Evolutionary conservation across 148 eudicot genomes (phyloP).

Genomic region (Heliosperma pusillum): DNA sequence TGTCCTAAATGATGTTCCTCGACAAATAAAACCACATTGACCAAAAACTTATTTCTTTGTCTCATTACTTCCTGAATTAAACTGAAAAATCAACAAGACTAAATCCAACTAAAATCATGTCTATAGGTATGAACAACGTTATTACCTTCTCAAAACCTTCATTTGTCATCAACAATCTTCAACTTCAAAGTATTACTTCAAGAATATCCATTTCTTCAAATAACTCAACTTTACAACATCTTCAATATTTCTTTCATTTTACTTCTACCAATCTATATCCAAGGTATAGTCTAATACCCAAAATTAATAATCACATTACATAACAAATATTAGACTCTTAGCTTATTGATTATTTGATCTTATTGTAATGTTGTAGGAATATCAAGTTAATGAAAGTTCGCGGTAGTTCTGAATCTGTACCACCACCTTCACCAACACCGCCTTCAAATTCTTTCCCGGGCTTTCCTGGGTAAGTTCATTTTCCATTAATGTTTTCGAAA

Average conservation of each 20-base stretch:
- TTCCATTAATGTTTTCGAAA: too few species aligned
- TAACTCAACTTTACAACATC: too few species aligned
- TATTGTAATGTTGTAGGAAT: neutral
- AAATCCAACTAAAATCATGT: neutral
- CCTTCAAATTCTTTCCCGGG: constrained; percentile 12
- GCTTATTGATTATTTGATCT: neutral
- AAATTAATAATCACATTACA: too few species aligned
- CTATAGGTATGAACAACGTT: neutral
- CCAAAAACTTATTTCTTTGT: too few species aligned
- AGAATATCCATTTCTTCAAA: too few species aligned
- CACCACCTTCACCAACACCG: constrained; percentile 6
- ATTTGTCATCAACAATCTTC: constrained; percentile 1
- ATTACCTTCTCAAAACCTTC: neutral
- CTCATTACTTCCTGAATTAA: neutral
- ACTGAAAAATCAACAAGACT: neutral
- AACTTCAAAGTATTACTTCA: neutral
- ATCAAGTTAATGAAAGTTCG: neutral
- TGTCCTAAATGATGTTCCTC: neutral
- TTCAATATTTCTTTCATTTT: neutral
- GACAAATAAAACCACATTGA: neutral
- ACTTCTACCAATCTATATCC: neutral
- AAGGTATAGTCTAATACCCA: constrained; percentile 12
- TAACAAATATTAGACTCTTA: too few species aligned
- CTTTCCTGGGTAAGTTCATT: constrained; percentile 15
- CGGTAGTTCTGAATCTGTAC: neutral